Conservation (phyloP, 352 stramenopile genomes). For the Phytophthora fragariaefolia region DNA sequence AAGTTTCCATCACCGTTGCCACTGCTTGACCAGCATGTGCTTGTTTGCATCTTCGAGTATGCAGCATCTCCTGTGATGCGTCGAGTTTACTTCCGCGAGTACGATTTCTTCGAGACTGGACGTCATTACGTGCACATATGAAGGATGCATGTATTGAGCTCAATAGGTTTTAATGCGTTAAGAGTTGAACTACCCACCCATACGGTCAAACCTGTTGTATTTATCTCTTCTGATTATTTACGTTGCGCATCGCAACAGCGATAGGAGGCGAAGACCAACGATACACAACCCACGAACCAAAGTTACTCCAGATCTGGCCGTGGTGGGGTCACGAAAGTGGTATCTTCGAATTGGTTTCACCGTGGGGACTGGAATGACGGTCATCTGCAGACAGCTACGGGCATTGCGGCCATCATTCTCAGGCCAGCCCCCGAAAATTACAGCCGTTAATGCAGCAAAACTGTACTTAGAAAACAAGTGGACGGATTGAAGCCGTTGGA, state of each 20-base stretch:
- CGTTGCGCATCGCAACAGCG: background rate
- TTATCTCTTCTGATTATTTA: constrained; percentile 2
- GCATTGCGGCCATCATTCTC: background rate
- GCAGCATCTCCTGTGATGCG: constrained; percentile 23
- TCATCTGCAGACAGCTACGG: constrained; percentile 4
- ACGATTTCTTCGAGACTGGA: constrained; percentile 26
- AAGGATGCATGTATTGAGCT: background rate
- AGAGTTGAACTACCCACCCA: background rate
- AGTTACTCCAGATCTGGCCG: background rate
- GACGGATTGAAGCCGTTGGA: constrained; percentile 6
- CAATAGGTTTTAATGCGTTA: background rate
- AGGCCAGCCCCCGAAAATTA: background rate
- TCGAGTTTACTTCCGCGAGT: constrained; percentile 35
- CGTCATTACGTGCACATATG: constrained; percentile 27
- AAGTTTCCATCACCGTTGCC: constrained; percentile 10
- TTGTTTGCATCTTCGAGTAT: constrained; percentile 31
- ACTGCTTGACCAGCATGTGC: constrained; percentile 27
- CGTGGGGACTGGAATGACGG: background rate
- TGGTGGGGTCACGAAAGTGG: constrained; percentile 1
- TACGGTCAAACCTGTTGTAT: background rate
- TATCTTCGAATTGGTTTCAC: background rate
- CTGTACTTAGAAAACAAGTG: constrained; percentile 1
- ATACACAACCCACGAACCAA: background rate
- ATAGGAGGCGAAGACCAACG: background rate
- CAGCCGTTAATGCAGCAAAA: background rate